Percentiles rank a stretch among this genome's conserved stretches.
Evolutionary conservation across 139 green algal genomes (phyloP).

Genomic region (Haematococcus lacustris): DNA sequence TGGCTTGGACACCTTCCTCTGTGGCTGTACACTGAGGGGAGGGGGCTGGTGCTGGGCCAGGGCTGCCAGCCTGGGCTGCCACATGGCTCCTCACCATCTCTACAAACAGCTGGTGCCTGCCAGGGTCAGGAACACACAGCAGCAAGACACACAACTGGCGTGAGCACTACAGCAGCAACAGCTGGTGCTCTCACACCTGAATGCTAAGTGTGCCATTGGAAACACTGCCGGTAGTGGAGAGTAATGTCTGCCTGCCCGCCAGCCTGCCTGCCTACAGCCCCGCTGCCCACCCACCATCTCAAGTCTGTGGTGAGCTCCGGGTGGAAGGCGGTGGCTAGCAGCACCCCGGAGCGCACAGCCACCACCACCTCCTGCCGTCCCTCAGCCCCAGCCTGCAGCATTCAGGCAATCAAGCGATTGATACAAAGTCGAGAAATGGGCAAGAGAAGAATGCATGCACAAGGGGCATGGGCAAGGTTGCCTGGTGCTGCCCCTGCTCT

Average conservation of each 20-base stretch:
- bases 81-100: constrained; percentile 65
- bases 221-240: neutral
- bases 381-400: neutral
- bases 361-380: constrained; percentile 56
- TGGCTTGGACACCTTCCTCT: too few species aligned
- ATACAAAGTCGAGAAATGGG: too few species aligned
- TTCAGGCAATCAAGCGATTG: neutral
- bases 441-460: too few species aligned
- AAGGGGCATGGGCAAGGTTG: too few species aligned
- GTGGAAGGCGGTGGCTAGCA: constrained; percentile 96
- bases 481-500: too few species aligned
- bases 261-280: too few species aligned
- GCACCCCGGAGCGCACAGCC: constrained; percentile 67
- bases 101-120: constrained; percentile 84
- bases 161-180: neutral
- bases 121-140: neutral
- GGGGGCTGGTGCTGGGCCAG: constrained; percentile 1
- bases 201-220: neutral
- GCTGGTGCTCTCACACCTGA: neutral
- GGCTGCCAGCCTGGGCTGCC: constrained; percentile 6
- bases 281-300: constrained; percentile 57
- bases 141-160: neutral
- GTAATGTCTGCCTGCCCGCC: neutral
- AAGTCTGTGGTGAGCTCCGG: constrained; percentile 90
- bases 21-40: constrained; percentile 15